These are phyloP conservation scores for Amanita pseudoporphyria DNA, from an alignment of 768 basidiomycete genomes.

Conservation along the genomic window DNA sequence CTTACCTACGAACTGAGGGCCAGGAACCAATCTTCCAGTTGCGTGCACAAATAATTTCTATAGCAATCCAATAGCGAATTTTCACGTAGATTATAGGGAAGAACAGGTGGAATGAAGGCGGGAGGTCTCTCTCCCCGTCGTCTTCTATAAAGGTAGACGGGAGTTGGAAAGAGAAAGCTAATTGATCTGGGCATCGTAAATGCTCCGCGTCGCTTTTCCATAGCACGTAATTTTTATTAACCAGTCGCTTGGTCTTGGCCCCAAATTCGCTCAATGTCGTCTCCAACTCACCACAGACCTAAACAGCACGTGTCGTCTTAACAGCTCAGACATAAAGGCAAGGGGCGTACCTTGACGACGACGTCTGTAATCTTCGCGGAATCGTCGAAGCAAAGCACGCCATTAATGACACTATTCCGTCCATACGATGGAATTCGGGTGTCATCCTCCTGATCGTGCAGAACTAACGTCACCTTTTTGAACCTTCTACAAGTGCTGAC, in stretches of 20 bases:
- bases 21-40: constrained; percentile 33
- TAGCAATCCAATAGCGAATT: constrained; percentile 34
- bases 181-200: constrained; percentile 18
- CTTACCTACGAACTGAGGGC: constrained; percentile 38
- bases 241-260: constrained; percentile 21
- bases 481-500: constrained; percentile 32
- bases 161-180: constrained; percentile 35
- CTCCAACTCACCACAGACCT: constrained; percentile 37
- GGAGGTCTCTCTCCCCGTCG: constrained; percentile 25
- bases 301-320: constrained; percentile 1
- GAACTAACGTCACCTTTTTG: constrained; percentile 29
- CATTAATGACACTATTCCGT: constrained; percentile 29
- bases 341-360: constrained; percentile 32
- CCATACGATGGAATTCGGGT: constrained; percentile 33
- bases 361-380: constrained; percentile 31
- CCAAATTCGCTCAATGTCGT: constrained; percentile 28
- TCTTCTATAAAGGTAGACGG: constrained; percentile 36
- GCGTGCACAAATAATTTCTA: constrained; percentile 29
- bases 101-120: constrained; percentile 35
- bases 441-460: constrained; percentile 33
- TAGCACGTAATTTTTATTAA: constrained; percentile 23
- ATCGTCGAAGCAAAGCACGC: constrained; percentile 32
- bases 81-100: constrained; percentile 26
- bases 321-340: background rate
- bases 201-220: constrained; percentile 20